phyloP scores from a whole-genome alignment of 1,284 basidiomycete species.

The Lignosus rhinocerotis region DNA sequence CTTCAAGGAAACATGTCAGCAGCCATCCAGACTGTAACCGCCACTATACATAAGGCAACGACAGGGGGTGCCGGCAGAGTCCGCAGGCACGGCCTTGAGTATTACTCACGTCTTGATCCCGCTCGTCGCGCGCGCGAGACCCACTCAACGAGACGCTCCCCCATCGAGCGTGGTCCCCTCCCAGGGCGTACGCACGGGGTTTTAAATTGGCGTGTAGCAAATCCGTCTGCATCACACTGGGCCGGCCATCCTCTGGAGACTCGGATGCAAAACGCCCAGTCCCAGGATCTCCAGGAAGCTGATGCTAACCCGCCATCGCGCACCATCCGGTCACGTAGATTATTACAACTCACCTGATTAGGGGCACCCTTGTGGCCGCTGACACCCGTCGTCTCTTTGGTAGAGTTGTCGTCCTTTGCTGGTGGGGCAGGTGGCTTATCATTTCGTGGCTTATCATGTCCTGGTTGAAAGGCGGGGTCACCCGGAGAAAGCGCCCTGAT shows the following conservation, averaged over 20 bases:
- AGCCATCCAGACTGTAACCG: neutral
- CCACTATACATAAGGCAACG: neutral
- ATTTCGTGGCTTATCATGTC: neutral
- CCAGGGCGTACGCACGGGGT: slow-evolving; percentile 30
- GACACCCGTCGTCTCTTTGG: neutral
- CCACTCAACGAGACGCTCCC: slow-evolving; percentile 19
- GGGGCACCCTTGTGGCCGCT: slow-evolving; percentile 15
- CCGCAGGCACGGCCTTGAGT: neutral
- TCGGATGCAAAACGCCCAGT: slow-evolving; percentile 3
- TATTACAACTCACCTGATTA: slow-evolving; percentile 24
- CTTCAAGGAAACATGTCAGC: slow-evolving; percentile 17
- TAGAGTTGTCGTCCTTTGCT: neutral
- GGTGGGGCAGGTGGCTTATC: neutral
- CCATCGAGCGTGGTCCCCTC: slow-evolving; percentile 25
- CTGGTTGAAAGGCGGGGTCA: neutral
- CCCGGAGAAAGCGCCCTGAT: neutral
- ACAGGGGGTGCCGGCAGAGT: too few relatives aligned
- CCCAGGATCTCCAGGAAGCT: slow-evolving; percentile 8
- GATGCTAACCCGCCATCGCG: neutral
- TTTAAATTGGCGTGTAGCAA: slow-evolving; percentile 21
- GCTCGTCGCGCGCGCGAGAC: slow-evolving; percentile 16
- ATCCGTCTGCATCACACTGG: slow-evolving; percentile 22
- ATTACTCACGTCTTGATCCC: slow-evolving; percentile 19
- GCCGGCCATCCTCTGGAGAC: neutral
- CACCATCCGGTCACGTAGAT: neutral